Evolutionary conservation across 371 early-diverging fungal genomes (phyloP).

Genomic region (Encephalitozoon intestinalis): DNA sequence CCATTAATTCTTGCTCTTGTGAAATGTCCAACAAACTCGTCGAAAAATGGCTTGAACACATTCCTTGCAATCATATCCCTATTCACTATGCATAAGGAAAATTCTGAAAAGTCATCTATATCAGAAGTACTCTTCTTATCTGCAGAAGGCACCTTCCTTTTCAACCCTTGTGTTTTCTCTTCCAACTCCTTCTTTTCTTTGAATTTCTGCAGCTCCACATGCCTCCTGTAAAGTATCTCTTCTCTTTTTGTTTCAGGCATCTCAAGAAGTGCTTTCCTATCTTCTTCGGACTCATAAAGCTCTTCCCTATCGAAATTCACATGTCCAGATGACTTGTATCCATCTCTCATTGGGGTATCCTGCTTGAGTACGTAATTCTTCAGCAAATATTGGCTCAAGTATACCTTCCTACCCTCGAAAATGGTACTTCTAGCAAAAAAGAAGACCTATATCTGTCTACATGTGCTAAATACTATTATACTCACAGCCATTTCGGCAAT

Average conservation of each 20-base stretch:
- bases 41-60: conserved; percentile 42
- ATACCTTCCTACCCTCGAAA: neutral
- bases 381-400: neutral
- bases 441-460: neutral
- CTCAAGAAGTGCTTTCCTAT: conserved; percentile 30
- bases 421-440: neutral
- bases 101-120: neutral
- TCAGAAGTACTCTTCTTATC: neutral
- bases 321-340: neutral
- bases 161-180: neutral
- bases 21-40: conserved; percentile 36
- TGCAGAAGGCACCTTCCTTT: neutral
- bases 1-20: conserved; percentile 42
- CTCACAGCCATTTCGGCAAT: neutral
- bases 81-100: conserved; percentile 37
- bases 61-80: conserved; percentile 45
- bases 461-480: neutral
- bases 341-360: neutral
- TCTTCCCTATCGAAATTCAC: conserved; percentile 27
- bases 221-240: conserved; percentile 53
- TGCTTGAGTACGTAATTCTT: neutral
- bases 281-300: conserved; percentile 35
- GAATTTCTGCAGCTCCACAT: conserved; percentile 19
- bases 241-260: conserved; percentile 53
- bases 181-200: conserved; percentile 51